Conservation (phyloP, 169 alveolate genomes). For the Cyclospora cayetanensis region DNA sequence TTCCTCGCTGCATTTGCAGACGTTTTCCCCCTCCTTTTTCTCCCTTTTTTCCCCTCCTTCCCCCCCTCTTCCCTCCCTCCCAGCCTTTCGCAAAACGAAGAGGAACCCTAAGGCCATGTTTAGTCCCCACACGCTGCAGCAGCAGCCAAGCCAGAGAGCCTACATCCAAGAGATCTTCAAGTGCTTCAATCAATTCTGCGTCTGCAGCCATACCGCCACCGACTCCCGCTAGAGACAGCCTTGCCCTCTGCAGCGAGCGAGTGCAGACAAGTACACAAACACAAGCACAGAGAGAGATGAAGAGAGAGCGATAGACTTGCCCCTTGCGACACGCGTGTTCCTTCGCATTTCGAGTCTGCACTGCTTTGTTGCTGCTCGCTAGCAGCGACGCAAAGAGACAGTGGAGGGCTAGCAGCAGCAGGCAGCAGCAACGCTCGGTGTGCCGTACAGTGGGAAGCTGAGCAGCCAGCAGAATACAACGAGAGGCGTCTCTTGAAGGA, state of each 20-base stretch:
- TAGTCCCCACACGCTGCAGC: too few species aligned
- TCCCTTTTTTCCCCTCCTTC: too few species aligned
- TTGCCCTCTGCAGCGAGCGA: background rate
- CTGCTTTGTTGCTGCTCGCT: background rate
- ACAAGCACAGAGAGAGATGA: too few species aligned
- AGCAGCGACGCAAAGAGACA: background rate
- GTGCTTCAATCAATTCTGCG: background rate
- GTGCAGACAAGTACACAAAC: background rate
- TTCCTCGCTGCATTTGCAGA: too few species aligned
- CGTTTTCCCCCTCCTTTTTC: too few species aligned
- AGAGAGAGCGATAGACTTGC: background rate
- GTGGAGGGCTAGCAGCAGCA: slow-evolving; percentile 39
- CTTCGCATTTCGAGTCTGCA: background rate
- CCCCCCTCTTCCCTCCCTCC: too few species aligned
- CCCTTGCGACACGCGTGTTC: background rate
- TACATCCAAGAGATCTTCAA: slow-evolving; percentile 23
- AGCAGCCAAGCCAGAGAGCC: background rate
- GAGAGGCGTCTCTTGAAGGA: background rate
- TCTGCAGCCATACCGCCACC: slow-evolving; percentile 23
- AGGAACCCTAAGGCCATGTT: too few species aligned
- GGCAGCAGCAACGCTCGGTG: slow-evolving; percentile 12
- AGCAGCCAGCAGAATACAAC: slow-evolving; percentile 10
- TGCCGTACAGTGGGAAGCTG: background rate
- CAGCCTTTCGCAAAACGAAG: too few species aligned
- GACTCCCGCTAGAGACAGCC: slow-evolving; percentile 18